These are phyloP conservation scores for Colletotrichum sp. DNA, from an alignment of 2,329 filamentous ascomycete species.

Conservation along the genomic window DNA sequence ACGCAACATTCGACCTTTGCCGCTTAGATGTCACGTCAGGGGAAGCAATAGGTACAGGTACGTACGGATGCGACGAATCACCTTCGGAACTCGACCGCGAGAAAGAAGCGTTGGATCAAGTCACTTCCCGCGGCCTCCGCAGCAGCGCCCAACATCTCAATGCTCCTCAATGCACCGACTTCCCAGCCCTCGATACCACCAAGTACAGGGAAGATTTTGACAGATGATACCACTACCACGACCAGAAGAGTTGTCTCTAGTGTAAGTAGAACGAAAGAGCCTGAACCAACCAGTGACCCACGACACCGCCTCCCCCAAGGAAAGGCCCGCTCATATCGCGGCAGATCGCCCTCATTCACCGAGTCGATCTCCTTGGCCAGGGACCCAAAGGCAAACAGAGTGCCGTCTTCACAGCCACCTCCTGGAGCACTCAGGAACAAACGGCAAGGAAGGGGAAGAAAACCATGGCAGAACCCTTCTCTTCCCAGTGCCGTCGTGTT, in stretches of 20 bases:
- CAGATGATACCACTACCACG: neutral
- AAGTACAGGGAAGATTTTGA: neutral
- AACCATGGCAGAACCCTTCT: neutral
- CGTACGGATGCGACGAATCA: neutral
- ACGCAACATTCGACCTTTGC: neutral
- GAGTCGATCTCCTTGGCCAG: neutral
- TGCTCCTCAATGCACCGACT: neutral
- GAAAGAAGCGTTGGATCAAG: neutral
- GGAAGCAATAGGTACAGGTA: neutral
- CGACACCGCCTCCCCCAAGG: neutral
- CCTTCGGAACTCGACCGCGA: neutral
- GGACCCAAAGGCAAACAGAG: neutral
- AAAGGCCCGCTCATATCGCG: neutral
- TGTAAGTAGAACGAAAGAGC: neutral
- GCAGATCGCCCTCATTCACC: conserved; percentile 7
- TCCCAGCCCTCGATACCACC: neutral
- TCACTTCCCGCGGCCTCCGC: neutral
- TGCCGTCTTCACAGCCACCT: conserved; percentile 11
- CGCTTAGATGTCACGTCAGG: neutral
- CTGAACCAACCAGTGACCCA: neutral
- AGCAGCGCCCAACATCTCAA: neutral
- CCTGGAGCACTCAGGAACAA: neutral
- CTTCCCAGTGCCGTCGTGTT: neutral
- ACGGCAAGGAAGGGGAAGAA: neutral
- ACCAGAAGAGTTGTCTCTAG: neutral